Evolutionary conservation across 345 rosid species (phyloP), one percentile per base, ranked within the genome.

Genomic region (Dipteronia sinensis): DNA sequence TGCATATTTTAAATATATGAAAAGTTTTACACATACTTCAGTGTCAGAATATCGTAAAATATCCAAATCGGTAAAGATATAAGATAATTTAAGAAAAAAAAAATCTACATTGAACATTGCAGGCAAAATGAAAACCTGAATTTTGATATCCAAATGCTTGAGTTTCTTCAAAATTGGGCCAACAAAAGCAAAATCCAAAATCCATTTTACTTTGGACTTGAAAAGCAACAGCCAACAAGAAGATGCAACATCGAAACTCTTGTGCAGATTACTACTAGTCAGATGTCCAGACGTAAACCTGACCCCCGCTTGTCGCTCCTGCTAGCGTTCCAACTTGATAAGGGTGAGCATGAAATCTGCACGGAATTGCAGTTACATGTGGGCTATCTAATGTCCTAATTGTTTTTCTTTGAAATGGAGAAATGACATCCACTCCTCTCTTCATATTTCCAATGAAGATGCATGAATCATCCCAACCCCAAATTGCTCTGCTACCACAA

Each of bases 401-500:
- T 65, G 69, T 65, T 86, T 68, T 82, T 59, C 76, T 74, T 76
- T 61, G 74, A 16, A 73, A 53, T 1, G 80, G 69, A 72, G 91
- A 90, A n/a, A 93, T 87, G 63, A 92, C 89, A 85, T 93, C 96
- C 9, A 95, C 89, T 73, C 84, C 88, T 81, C 85, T 86, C 61
- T 79, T 82, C 86, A 84, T 74, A 64, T 88, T 92, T 71, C 93
- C 99, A 0, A 89, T 79, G 86, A 84, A 93, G 73, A 95, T 27
- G 71, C 72, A 77, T 20, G 93, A 86, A 83, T 93, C 99, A 80
- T 92, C 96, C 99, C 99, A 95, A 7, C 98, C 99, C 98, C 98
- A 93, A 42, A 85, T 85, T 40, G 88, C 94, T 83, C 95, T 93
- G 89, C 71, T 51, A 25, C 56, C 61, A 49, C 56, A 65, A 64